phyloP scores from a whole-genome alignment of 495 filamentous ascomycete genomes.

The Platismatia glauca region DNA sequence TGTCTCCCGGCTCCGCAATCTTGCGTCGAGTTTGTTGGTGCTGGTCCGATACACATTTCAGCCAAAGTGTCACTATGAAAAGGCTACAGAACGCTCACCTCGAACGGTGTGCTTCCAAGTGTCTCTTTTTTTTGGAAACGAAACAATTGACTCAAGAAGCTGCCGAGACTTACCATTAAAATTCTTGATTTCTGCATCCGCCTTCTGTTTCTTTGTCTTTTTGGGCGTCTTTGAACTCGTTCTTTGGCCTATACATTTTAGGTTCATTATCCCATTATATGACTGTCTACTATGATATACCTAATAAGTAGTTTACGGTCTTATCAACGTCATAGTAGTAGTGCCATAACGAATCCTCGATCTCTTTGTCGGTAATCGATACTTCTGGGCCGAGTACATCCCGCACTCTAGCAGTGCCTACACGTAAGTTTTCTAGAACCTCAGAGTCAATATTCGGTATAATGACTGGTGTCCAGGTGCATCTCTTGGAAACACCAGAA shows the following conservation, averaged over 20 bases:
- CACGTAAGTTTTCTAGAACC: constrained; percentile 43
- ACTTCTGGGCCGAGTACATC: constrained; percentile 43
- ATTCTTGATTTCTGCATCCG: constrained; percentile 28
- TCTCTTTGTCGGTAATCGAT: constrained; percentile 55
- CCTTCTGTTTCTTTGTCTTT: constrained; percentile 28
- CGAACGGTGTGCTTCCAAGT: neutral
- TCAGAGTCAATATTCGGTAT: constrained; percentile 19
- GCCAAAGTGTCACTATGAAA: constrained; percentile 1
- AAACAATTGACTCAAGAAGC: neutral
- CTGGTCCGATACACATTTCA: constrained; percentile 11
- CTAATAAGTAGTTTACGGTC: constrained; percentile 64
- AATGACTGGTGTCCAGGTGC: constrained; percentile 11
- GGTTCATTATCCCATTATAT: neutral
- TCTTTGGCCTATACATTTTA: constrained; percentile 22
- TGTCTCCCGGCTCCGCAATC: neutral
- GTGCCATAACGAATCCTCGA: constrained; percentile 86
- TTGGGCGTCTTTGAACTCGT: constrained; percentile 24
- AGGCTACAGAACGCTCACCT: neutral
- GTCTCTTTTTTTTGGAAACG: neutral
- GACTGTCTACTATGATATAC: constrained; percentile 31
- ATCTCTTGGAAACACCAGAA: neutral
- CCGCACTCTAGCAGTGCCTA: constrained; percentile 48
- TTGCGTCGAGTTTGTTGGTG: neutral
- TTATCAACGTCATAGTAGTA: constrained; percentile 93
- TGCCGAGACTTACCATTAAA: constrained; percentile 42